A percentile compares a stretch with the other conserved stretches of the same genome.
These are phyloP conservation scores for Atalantia buxifolia DNA, from an alignment of 345 rosid genomes.

Conservation along the genomic window DNA sequence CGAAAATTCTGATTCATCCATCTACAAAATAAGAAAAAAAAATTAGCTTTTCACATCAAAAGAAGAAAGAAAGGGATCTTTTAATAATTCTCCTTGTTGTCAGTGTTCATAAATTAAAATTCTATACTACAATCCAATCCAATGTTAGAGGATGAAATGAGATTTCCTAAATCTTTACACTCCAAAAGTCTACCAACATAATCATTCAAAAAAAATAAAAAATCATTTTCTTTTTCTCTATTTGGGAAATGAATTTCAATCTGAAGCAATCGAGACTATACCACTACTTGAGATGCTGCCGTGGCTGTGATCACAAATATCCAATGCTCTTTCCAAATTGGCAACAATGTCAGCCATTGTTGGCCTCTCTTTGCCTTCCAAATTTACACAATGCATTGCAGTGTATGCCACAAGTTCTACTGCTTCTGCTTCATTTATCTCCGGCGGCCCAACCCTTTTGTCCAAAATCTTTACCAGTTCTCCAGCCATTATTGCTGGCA, in stretches of 20 bases:
- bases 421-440: slow-evolving; percentile 63
- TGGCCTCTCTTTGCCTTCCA: slow-evolving; percentile 73
- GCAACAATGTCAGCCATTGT: slow-evolving; percentile 56
- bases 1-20: too few species aligned
- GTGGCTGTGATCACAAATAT: slow-evolving; percentile 62
- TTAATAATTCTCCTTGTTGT: slow-evolving; percentile 26
- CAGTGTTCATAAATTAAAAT: slow-evolving; percentile 15
- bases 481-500: slow-evolving; percentile 44
- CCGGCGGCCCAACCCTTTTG: slow-evolving; percentile 53
- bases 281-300: slow-evolving; percentile 70
- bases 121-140: slow-evolving; percentile 32
- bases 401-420: slow-evolving; percentile 77
- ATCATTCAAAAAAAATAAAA: slow-evolving; percentile 5
- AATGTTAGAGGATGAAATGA: slow-evolving; percentile 20
- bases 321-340: slow-evolving; percentile 70
- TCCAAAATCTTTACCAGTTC: slow-evolving; percentile 58
- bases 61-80: slow-evolving; percentile 6
- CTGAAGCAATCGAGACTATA: slow-evolving; percentile 48
- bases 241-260: slow-evolving; percentile 23
- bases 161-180: slow-evolving; percentile 28
- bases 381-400: slow-evolving; percentile 74
- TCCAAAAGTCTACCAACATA: slow-evolving; percentile 11
- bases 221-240: neutral
- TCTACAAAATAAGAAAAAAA: too few species aligned
- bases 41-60: neutral